Conservation (phyloP, 1,284 basidiomycete genomes). For the Cryptococcus amylolentus region DNA sequence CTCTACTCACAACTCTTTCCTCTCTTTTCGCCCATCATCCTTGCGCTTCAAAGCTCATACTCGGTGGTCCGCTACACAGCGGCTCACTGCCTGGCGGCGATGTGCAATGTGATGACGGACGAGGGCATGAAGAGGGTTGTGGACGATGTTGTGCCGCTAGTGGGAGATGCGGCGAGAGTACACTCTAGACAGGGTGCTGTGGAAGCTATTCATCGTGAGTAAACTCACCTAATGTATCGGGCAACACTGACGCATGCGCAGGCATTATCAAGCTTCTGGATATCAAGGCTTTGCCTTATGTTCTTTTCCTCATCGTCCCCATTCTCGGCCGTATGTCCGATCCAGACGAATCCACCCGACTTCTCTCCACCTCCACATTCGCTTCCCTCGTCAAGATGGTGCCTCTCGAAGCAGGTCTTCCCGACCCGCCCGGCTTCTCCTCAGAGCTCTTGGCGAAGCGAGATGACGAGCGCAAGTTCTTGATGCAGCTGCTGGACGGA, state of each 20-base stretch:
- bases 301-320: constrained; percentile 95
- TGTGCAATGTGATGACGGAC: constrained; percentile 79
- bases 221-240: too few relatives aligned
- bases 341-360: constrained; percentile 80
- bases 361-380: constrained; percentile 93
- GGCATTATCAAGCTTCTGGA: constrained; percentile 90
- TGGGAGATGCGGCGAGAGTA: constrained; percentile 75
- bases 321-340: constrained; percentile 98
- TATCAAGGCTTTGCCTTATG: constrained; percentile 91
- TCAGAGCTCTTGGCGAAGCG: constrained; percentile 82
- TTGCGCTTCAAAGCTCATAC: constrained; percentile 75
- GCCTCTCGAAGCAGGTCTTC: constrained; percentile 91
- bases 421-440: constrained; percentile 90
- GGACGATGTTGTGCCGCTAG: constrained; percentile 75
- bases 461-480: constrained; percentile 84
- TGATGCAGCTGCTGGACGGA: constrained; percentile 90
- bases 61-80: constrained; percentile 86
- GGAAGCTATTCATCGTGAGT: constrained; percentile 83
- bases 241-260: constrained; percentile 39
- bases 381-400: constrained; percentile 99
- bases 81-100: constrained; percentile 78
- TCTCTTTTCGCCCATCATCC: constrained; percentile 71
- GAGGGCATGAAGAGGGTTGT: constrained; percentile 86
- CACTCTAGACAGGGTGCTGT: constrained; percentile 83
- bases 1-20: constrained; percentile 67